Percentiles rank a stretch among this genome's conserved stretches.
phyloP scores from a whole-genome alignment of 768 basidiomycete species.

The Tricholoma sp. region DNA sequence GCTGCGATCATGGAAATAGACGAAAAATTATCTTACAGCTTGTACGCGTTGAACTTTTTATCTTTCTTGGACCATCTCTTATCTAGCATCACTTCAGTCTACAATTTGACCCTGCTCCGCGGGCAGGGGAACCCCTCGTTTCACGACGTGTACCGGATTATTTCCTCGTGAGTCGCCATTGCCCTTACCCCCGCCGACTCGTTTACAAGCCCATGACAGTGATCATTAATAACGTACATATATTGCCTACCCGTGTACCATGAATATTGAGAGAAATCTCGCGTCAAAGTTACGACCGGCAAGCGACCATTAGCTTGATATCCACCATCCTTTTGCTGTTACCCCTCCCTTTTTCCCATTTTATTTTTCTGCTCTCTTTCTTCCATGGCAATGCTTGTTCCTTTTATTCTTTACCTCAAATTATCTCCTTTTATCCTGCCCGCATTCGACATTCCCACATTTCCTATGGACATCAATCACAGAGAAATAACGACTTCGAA shows the following conservation, averaged over 20 bases:
- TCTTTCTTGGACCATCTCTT: background rate
- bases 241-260: conserved; percentile 16
- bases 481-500: background rate
- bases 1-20: conserved; percentile 99
- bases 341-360: background rate
- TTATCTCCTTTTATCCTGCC: background rate
- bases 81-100: conserved; percentile 49
- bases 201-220: conserved; percentile 10
- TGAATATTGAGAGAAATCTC: conserved; percentile 19
- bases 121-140: conserved; percentile 97
- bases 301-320: background rate
- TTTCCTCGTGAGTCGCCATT: conserved; percentile 66
- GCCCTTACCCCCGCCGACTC: background rate
- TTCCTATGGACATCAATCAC: conserved; percentile 1
- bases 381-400: background rate
- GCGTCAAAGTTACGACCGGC: conserved; percentile 8
- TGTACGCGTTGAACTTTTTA: conserved; percentile 44
- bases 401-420: background rate
- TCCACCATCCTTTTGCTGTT: conserved; percentile 3
- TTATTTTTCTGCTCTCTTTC: background rate
- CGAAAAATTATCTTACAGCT: conserved; percentile 93
- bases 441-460: conserved; percentile 1
- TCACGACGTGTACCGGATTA: conserved; percentile 93
- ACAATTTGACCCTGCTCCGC: conserved; percentile 99
- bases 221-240: conserved; percentile 23